Conservation (phyloP, 805 yeast genomes). For the Lipomyces mesembrius region DNA sequence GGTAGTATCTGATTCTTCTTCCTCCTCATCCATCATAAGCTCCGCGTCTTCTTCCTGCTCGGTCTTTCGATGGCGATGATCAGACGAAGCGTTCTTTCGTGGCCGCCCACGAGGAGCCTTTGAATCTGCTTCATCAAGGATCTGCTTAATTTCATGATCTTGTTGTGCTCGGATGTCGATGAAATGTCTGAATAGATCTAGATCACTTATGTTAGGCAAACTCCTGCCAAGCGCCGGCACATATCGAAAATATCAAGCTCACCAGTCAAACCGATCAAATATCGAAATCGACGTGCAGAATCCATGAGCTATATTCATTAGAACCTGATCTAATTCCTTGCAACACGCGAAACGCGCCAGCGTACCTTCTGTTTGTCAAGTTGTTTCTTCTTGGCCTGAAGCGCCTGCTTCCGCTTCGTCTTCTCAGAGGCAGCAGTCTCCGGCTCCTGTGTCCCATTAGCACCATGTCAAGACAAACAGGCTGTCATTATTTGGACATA, state of each 20-base stretch:
- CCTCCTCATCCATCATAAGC: slow-evolving; percentile 78
- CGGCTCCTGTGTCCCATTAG: neutral
- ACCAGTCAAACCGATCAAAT: slow-evolving; percentile 72
- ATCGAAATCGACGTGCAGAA: slow-evolving; percentile 79
- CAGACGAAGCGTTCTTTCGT: slow-evolving; percentile 39
- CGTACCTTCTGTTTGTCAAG: slow-evolving; percentile 36
- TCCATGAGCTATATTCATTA: slow-evolving; percentile 52
- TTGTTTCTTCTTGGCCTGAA: slow-evolving; percentile 32
- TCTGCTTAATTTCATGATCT: slow-evolving; percentile 62
- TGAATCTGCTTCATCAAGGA: slow-evolving; percentile 44
- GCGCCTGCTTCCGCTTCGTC: slow-evolving; percentile 38
- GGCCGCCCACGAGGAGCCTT: slow-evolving; percentile 38
- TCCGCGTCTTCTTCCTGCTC: slow-evolving; percentile 97
- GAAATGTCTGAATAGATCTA: slow-evolving; percentile 82
- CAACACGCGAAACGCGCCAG: neutral
- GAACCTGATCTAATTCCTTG: neutral
- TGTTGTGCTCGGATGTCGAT: slow-evolving; percentile 79
- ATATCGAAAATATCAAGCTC: neutral
- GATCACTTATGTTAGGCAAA: neutral
- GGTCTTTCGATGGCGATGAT: slow-evolving; percentile 74
- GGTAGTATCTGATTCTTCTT: slow-evolving; percentile 56
- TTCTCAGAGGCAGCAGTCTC: slow-evolving; percentile 15
- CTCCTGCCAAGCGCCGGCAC: neutral
- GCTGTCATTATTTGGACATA: neutral
- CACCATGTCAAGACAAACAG: neutral